Conservation (phyloP, 371 early-diverging fungal genomes). For the Conidiobolus incongruus region DNA sequence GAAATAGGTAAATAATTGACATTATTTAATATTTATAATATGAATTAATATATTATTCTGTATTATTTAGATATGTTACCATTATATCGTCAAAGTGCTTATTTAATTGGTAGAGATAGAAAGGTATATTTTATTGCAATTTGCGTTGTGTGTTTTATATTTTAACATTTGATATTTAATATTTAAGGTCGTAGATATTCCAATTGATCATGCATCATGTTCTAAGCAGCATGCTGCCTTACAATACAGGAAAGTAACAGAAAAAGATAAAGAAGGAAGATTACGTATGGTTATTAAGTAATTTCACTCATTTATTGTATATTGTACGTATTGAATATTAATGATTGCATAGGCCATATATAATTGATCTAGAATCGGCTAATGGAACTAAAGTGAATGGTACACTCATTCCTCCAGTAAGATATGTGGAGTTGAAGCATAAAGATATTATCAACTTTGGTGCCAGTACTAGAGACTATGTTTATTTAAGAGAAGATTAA, state of each 20-base stretch:
- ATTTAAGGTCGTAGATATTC: slow-evolving; percentile 64
- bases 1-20: slow-evolving; percentile 33
- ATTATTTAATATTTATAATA: neutral
- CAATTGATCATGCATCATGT: slow-evolving; percentile 70
- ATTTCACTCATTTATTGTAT: slow-evolving; percentile 7
- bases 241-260: slow-evolving; percentile 44
- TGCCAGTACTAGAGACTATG: slow-evolving; percentile 73
- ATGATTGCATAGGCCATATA: slow-evolving; percentile 61
- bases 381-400: slow-evolving; percentile 82
- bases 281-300: slow-evolving; percentile 21
- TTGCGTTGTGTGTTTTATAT: too few species aligned
- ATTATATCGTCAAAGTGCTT: slow-evolving; percentile 69
- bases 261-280: slow-evolving; percentile 10
- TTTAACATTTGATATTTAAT: neutral
- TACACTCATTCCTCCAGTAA: slow-evolving; percentile 36
- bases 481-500: slow-evolving; percentile 48
- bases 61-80: slow-evolving; percentile 44
- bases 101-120: slow-evolving; percentile 73
- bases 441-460: slow-evolving; percentile 79
- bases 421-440: slow-evolving; percentile 58
- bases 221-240: slow-evolving; percentile 80
- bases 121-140: too few species aligned
- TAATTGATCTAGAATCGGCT: slow-evolving; percentile 82
- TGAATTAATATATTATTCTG: neutral
- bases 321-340: slow-evolving; percentile 9